Conservation (phyloP, 768 basidiomycete species). For the Xerocomellus intermedius region DNA sequence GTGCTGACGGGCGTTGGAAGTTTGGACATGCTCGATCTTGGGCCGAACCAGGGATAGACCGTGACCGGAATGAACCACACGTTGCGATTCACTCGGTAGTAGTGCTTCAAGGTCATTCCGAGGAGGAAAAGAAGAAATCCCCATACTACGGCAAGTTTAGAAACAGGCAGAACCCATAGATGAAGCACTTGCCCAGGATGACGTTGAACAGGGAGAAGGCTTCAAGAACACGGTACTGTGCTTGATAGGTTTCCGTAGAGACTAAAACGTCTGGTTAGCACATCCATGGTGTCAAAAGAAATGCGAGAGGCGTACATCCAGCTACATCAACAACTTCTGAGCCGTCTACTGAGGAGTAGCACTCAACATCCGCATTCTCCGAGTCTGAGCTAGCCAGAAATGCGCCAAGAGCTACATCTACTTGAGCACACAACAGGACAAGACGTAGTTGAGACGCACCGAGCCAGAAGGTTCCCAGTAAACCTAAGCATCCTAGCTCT, state of each 20-base stretch:
- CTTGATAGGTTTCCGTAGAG: conserved; percentile 82
- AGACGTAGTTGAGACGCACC: conserved; percentile 42
- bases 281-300: neutral
- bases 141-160: conserved; percentile 39
- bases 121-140: conserved; percentile 48
- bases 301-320: conserved; percentile 52
- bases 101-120: conserved; percentile 42
- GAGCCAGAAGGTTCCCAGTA: conserved; percentile 77
- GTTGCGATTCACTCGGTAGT: conserved; percentile 40
- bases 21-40: conserved; percentile 35
- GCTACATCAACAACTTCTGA: conserved; percentile 57
- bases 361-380: conserved; percentile 79
- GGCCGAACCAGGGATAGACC: conserved; percentile 68
- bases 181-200: conserved; percentile 51
- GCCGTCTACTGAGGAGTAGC: conserved; percentile 57
- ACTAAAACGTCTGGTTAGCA: conserved; percentile 41
- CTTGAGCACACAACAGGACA: conserved; percentile 11
- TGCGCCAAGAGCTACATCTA: conserved; percentile 61
- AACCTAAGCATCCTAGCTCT: conserved; percentile 68
- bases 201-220: conserved; percentile 80
- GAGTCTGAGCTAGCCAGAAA: conserved; percentile 74
- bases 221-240: conserved; percentile 83
- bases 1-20: conserved; percentile 43
- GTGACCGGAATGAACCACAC: conserved; percentile 76
- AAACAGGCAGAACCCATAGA: neutral